Base-by-base conservation (phyloP, 768 basidiomycete genomes). In the Lyophyllum semitale region DNA sequence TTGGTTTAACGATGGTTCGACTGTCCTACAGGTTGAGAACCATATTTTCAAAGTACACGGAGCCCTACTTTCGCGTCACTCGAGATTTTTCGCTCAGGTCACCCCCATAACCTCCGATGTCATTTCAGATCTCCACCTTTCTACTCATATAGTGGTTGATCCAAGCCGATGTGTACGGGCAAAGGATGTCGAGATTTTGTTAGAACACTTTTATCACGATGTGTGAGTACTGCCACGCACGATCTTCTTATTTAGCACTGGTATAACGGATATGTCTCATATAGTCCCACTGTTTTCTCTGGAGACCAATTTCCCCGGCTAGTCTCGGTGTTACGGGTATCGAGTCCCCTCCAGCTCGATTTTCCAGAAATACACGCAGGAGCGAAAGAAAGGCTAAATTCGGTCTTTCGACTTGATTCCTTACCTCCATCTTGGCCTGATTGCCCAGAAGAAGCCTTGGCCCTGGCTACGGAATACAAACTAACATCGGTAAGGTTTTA, bases 1-100 rank as follows among this genome's bases (percentile, higher is more conserved):
- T 64, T 89, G 86, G 86, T 83, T 88, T 59, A 75, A 84, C 30
- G 87, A 89, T 62, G 88, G 84, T 55, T 82, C 82, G 18, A 65
- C 87, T 12, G 67, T 85, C 27, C 63, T 89, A 32, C 71, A 71
- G 55, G 70, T 80, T 32, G 66, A 75, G 55, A 65, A 73, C 20
- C 65, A 75, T 23, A 61, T 74, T 22, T 91, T 84, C 75, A 85
- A 77, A 62, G 70, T 90, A 30, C 87, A 88, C 62, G 68, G 68
- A 32, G 72, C 76, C 3, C 65, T 89, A 7, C 66, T 89, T 4
- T 66, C 71, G 33, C 75, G 82, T 12, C 83, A 85, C 54, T 87
- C 85, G 1, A 70, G 56, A 20, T 73, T 66, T 50, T 68, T 77
- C 42, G 59, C 68, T 1, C 7, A n/a, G n/a, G n/a, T n/a, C n/a